Evolutionary conservation across 2,329 filamentous ascomycete genomes (phyloP), one percentile per base, ranked within the genome.

Genomic region (Fusarium foetens): DNA sequence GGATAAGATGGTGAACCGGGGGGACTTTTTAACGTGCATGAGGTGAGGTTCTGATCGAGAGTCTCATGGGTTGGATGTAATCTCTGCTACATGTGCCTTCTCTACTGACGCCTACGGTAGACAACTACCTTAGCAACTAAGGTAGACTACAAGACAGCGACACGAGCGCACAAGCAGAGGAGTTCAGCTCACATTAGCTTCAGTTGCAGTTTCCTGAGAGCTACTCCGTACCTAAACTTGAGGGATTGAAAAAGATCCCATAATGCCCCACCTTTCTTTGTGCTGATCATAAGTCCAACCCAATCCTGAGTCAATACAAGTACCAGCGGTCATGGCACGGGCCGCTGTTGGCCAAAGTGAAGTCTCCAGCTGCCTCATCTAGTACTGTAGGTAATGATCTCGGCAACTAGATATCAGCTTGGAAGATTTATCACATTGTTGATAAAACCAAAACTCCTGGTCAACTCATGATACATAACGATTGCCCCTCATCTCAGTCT

Each of bases 161-260:
- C 17, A 43, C 49, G 49, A 55, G 63, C 38, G 23, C 23, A 41
- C 11, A 42, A 17, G 33, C 52, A 49, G 48, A 48, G 42, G 31
- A 45, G 49, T 51, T 49, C 57, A 68, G 35, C 33, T 68, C 57
- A 39, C 33, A 21, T 51, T 63, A 68, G 63, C 64, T 68, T 68
- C 48, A 51, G 45, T 23, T 51, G 42, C 57, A 54, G 41, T 39
- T 68, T 29, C 16, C 48, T 38, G n/a, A 48, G 46, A 49, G 29
- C 45, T 29, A 31, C 14, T 49, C 21, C 21, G 27, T 12, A 31
- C 27, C 29, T 49, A 49, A 31, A 49, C 29, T 51, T 14, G 25
- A 51, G 36, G 41, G 16, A 42, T 36, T 36, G 33, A 27, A 29
- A 29, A 54, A 39, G 41, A 48, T 27, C 49, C 33, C 49, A n/a